Base-by-base conservation (phyloP, 2,329 filamentous ascomycete genomes). In the Lecanicillium sp. region DNA sequence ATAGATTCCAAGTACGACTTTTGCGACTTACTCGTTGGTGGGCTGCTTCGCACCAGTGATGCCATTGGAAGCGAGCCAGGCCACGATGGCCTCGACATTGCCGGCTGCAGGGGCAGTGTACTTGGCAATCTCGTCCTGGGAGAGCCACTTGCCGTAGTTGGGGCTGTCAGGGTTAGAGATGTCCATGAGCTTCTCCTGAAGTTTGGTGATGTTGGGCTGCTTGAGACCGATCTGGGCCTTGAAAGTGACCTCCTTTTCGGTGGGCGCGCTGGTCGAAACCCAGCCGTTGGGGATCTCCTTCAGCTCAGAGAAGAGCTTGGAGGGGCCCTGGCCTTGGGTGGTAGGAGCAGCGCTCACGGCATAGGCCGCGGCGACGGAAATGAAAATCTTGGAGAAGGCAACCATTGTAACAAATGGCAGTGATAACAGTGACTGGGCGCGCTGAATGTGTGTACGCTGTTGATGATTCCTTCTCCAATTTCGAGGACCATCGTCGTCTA, bases 71-170 rank as follows among this genome's bases (percentile, higher is more conserved):
- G 36, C 43, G 11, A 60, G 48, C 59, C 59, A 61, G n/a, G 45
- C 41, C 44, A 52, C 50, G n/a, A 60, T 55, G 5, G 53, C 54
- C 6, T 49, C 46, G 17, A 51, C 49, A 1, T 56, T 52, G 23
- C 50, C 52, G 9, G 53, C 49, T 2, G 57, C 37, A 6, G 59
- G 59, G 23, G 44, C 52, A 47, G 60, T 60, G 39, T 55, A 51
- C 9, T 52, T 48, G 44, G 55, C 54, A 29, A 60, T 49, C 30
- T 59, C 55, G 3, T 53, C 45, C 17, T 44, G 43, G 19, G 52
- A 54, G 12, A 61, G 47, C 45, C 59, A 60, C 21, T 55, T 56
- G 15, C 58, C 59, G 44, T 61, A 61, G 41, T 56, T 54, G 14
- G 53, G 39, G 45, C 58, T 60, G 21, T 40, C 42, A 2, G 59